phyloP scores from a whole-genome alignment of 164 flowering plant species.

The Kalanchoe fedtschenkoi region DNA sequence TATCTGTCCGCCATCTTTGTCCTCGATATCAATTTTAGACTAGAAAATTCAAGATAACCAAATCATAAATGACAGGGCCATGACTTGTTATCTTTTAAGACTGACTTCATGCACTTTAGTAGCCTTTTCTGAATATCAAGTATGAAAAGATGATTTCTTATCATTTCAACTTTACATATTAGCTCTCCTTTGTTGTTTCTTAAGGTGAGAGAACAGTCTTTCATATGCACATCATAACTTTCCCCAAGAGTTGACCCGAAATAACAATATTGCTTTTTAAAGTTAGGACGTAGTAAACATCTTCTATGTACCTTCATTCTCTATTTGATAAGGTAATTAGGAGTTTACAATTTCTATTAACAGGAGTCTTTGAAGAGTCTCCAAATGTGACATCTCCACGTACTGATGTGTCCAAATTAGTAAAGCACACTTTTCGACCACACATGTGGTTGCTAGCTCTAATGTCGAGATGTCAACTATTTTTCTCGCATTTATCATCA shows the following conservation, averaged over 20 bases:
- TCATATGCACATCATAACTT: neutral
- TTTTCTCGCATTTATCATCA: neutral
- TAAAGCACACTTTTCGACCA: neutral
- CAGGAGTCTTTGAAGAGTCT: neutral
- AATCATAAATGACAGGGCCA: neutral
- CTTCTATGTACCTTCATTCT: neutral
- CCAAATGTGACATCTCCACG: constrained; percentile 1
- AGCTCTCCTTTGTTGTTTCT: neutral
- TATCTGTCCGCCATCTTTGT: neutral
- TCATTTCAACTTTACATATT: neutral
- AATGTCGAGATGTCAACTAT: neutral
- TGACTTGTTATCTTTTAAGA: neutral
- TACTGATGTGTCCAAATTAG: neutral
- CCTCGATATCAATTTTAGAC: neutral
- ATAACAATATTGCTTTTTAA: neutral
- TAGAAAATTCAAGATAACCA: neutral
- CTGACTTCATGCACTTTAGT: neutral
- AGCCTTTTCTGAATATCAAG: neutral
- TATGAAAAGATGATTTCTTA: too few species aligned
- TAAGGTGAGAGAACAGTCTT: neutral
- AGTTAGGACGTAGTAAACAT: constrained; percentile 1
- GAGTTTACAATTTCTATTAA: neutral
- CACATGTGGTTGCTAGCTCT: constrained; percentile 4
- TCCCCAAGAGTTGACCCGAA: neutral
- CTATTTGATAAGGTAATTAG: neutral